Evolutionary conservation across 768 basidiomycete species (phyloP).

Genomic region (Clitopilus passeckerianus): DNA sequence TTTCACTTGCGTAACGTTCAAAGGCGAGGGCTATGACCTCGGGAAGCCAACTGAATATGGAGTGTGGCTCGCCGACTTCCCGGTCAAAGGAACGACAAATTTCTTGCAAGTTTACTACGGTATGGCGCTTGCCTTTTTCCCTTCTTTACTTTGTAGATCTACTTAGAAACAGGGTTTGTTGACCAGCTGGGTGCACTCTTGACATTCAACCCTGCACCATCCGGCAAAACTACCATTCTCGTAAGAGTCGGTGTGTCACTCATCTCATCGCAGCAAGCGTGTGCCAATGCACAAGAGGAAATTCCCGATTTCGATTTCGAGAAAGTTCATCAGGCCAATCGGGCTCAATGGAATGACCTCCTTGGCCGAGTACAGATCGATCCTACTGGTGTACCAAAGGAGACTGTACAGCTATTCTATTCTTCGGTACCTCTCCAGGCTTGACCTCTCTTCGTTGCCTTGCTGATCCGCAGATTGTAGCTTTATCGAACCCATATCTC

Average conservation of each 20-base stretch:
- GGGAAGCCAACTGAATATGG: constrained; percentile 50
- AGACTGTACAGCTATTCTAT: constrained; percentile 53
- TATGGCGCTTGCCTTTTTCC: constrained; percentile 12
- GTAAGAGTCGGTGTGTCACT: constrained; percentile 64
- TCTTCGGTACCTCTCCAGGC: constrained; percentile 17
- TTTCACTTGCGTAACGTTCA: constrained; percentile 59
- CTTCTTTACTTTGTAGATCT: too few relatives aligned
- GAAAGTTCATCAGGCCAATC: constrained; percentile 33
- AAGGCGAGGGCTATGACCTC: constrained; percentile 43
- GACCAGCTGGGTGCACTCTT: constrained; percentile 50
- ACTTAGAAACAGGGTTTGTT: constrained; percentile 29
- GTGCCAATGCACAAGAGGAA: constrained; percentile 55
- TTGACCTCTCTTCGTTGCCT: not conserved
- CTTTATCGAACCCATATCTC: constrained; percentile 59
- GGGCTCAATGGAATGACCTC: constrained; percentile 53
- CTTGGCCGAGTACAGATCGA: constrained; percentile 52
- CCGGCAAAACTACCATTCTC: constrained; percentile 33
- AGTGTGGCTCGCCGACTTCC: constrained; percentile 45
- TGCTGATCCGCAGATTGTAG: constrained; percentile 16
- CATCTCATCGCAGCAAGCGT: constrained; percentile 57
- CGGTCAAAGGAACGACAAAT: constrained; percentile 39
- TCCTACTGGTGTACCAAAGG: constrained; percentile 37
- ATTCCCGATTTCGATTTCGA: constrained; percentile 57
- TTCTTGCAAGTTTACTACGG: constrained; percentile 45
- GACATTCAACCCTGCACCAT: constrained; percentile 41